Base-by-base conservation (phyloP, 1,139 yeast species). In the Yamadazyma atmosphaerica region DNA sequence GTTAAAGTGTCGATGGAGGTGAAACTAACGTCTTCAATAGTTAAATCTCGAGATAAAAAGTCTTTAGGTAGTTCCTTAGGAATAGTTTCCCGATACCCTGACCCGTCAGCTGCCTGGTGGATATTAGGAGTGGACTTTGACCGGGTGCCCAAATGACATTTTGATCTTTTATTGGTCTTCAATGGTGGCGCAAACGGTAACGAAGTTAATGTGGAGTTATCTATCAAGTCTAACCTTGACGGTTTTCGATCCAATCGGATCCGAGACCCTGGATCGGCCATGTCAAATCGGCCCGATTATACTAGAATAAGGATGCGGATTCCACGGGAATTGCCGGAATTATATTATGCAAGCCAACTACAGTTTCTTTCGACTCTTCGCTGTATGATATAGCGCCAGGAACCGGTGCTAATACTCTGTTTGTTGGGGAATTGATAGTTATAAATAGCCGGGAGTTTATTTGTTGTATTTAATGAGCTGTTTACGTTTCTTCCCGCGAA, bases 101-200 rank as follows among this genome's bases (percentile, higher is more conserved):
- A 26, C 8, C 15, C 17, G 11, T 17, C 15, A 9, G 10, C 8
- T 12, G 19, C 7, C 4, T 25, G 17, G 4, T 30, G 31, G 26
- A 28, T 33, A 15, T 32, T 36, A 6, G 42, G 38, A 17, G 29
- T 29, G 3, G 41, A 38, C 28, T 27, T 35, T 5, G 43, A 34
- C 23, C 45, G 26, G 30, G 18, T 23, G 32, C 38, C 33, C n/a
- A 32, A 13, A 15, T 31, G 31, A 33, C n/a, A 12, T 15, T 34
- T 18, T 2, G 43, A 35, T 21, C 39, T 29, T 23, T 38, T 40
- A 21, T 33, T 37, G 16, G 44, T 36, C 38, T 50, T 60, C 22
- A 66, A 63, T 1, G 83, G 86, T 15, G 83, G 84, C 3, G 84
- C 79, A 26, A 79, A 55, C 4, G 88, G 88, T 45, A 82, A 74